A percentile compares a stretch with the other conserved stretches of the same genome.
phyloP scores from a whole-genome alignment of 2,329 filamentous ascomycete species.

The Ophiostoma ulmi region DNA sequence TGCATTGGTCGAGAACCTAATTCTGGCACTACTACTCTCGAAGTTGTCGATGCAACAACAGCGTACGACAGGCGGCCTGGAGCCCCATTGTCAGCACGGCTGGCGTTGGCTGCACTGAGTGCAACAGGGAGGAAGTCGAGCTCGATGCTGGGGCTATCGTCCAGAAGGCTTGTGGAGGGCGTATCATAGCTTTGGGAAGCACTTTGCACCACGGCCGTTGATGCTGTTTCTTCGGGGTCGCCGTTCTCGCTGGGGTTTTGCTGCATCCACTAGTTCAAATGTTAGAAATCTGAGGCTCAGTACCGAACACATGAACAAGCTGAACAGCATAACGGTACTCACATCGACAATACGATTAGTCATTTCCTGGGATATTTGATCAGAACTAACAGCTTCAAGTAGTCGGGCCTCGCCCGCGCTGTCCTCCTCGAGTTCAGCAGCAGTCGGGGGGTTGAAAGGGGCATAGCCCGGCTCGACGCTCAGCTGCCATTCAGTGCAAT shows the following conservation, averaged over 20 bases:
- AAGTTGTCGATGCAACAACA: slow-evolving; percentile 13
- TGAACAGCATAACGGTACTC: not conserved
- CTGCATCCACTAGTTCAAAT: slow-evolving; percentile 27
- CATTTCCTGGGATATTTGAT: not conserved
- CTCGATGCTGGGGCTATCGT: slow-evolving; percentile 21
- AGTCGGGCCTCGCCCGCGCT: slow-evolving; percentile 21
- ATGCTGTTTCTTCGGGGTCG: slow-evolving; percentile 22
- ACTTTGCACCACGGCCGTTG: slow-evolving; percentile 18
- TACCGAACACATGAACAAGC: not conserved
- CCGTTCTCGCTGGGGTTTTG: slow-evolving; percentile 26
- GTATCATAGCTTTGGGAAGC: slow-evolving; percentile 17
- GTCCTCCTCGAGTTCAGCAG: slow-evolving; percentile 18
- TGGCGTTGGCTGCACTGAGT: slow-evolving; percentile 22
- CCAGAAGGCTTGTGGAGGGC: slow-evolving; percentile 21
- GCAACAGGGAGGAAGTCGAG: slow-evolving; percentile 23
- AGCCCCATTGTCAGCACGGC: not conserved
- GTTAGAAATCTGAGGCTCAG: not conserved
- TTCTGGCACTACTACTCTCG: not conserved
- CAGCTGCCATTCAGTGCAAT: slow-evolving; percentile 35
- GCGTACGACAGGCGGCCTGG: not conserved
- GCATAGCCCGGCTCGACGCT: slow-evolving; percentile 29
- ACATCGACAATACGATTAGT: not conserved
- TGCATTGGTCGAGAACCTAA: not conserved
- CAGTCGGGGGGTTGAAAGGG: slow-evolving; percentile 28
- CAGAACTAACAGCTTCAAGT: not conserved